Evolutionary conservation across 2,329 filamentous ascomycete genomes (phyloP).

Genomic region (Monascus ruber): DNA sequence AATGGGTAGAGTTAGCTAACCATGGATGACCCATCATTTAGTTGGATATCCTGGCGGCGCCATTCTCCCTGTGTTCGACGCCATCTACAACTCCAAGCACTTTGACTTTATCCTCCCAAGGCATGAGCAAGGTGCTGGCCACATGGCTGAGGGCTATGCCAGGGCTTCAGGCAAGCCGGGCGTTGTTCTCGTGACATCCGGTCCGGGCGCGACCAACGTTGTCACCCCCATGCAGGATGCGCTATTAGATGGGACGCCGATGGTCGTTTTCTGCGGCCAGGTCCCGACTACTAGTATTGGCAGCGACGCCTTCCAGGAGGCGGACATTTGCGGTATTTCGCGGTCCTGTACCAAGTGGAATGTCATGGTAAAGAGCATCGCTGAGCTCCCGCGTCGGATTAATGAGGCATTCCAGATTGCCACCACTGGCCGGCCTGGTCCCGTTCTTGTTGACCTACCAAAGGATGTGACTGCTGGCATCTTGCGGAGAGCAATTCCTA

Average conservation of each 20-base stretch:
- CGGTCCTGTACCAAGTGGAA: constrained; percentile 98
- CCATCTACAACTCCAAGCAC: constrained; percentile 95
- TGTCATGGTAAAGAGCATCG: constrained; percentile 92
- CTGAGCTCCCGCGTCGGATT: constrained; percentile 83
- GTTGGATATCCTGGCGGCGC: constrained; percentile 89
- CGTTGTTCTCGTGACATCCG: constrained; percentile 92
- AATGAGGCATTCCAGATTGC: constrained; percentile 98
- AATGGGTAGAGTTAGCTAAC: neutral
- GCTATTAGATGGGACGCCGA: constrained; percentile 83
- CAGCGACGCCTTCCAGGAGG: constrained; percentile 93
- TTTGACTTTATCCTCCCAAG: constrained; percentile 92
- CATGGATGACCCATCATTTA: too few relatives aligned
- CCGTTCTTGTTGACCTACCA: constrained; percentile 87
- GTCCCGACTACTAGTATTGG: constrained; percentile 83
- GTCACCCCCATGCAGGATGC: constrained; percentile 95
- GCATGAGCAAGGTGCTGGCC: constrained; percentile 95
- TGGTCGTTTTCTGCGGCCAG: constrained; percentile 94
- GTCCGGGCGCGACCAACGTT: constrained; percentile 91
- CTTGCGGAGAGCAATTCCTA: constrained; percentile 72
- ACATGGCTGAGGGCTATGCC: constrained; percentile 97
- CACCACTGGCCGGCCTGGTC: constrained; percentile 83
- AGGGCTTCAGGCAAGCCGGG: constrained; percentile 86
- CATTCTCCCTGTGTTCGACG: constrained; percentile 95
- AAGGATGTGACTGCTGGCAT: constrained; percentile 90
- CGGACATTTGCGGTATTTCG: constrained; percentile 87